Conservation (phyloP, 495 filamentous ascomycete genomes). For the Pyrenula massariospora region DNA sequence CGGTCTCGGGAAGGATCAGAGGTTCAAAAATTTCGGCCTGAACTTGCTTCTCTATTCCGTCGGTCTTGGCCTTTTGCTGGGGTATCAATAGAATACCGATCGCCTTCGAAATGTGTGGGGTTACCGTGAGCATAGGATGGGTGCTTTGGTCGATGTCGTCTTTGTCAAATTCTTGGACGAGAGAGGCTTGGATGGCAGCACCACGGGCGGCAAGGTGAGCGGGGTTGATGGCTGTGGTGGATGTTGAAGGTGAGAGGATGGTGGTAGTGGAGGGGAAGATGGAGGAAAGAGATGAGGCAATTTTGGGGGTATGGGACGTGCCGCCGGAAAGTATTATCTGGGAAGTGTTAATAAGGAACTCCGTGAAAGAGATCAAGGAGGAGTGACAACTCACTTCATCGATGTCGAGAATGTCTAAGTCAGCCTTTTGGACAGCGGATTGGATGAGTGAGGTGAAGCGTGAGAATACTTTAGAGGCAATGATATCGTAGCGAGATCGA, state of each 20-base stretch:
- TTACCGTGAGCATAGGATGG: conserved; percentile 88
- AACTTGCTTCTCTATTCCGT: background rate
- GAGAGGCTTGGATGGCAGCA: conserved; percentile 86
- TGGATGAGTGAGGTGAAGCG: conserved; percentile 78
- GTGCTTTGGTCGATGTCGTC: conserved; percentile 93
- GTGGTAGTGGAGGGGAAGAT: conserved; percentile 73
- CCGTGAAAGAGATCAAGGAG: background rate
- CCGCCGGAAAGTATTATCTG: conserved; percentile 85
- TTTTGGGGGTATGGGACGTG: conserved; percentile 84
- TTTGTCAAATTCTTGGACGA: conserved; percentile 83
- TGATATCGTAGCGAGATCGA: conserved; percentile 84
- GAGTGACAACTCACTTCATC: conserved; percentile 47
- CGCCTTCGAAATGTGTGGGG: conserved; percentile 76
- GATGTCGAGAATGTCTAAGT: conserved; percentile 82
- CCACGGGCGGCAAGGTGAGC: conserved; percentile 81
- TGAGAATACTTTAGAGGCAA: conserved; percentile 70
- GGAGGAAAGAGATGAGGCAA: conserved; percentile 59
- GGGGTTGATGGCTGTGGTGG: conserved; percentile 72
- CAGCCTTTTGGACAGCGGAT: conserved; percentile 80
- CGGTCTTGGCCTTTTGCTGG: conserved; percentile 30
- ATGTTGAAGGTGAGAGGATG: conserved; percentile 74
- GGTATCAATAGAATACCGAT: conserved; percentile 74
- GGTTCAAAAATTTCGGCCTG: conserved; percentile 43
- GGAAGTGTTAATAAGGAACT: background rate
- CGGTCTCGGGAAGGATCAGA: conserved; percentile 73